phyloP scores from a whole-genome alignment of 768 basidiomycete genomes.

The Ramaria rubella region DNA sequence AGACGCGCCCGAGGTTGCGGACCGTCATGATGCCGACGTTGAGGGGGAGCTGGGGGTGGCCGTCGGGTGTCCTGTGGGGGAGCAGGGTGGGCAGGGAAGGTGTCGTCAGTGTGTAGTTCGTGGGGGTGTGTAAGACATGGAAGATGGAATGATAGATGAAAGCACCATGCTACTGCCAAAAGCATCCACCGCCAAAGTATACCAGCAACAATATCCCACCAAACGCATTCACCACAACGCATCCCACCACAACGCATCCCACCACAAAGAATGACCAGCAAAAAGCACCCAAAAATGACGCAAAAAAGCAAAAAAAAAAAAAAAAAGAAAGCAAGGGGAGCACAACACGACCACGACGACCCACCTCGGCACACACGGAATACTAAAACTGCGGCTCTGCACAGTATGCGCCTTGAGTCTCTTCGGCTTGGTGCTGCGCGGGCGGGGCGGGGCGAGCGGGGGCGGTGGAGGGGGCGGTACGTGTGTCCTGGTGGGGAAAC shows the following conservation, averaged over 20 bases:
- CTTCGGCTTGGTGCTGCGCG: constrained; percentile 54
- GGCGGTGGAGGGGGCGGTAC: not conserved
- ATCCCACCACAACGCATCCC: too few species aligned
- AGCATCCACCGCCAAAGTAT: too few species aligned
- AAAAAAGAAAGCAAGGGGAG: too few species aligned
- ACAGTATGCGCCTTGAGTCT: constrained; percentile 77
- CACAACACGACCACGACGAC: constrained; percentile 31
- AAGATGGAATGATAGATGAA: not conserved
- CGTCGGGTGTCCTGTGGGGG: constrained; percentile 17
- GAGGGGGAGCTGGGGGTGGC: constrained; percentile 66
- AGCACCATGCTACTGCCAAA: not conserved
- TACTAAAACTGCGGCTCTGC: constrained; percentile 67
- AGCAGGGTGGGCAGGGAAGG: not conserved
- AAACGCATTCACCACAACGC: too few species aligned
- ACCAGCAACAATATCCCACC: too few species aligned
- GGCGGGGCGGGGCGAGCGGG: constrained; percentile 5
- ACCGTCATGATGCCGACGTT: constrained; percentile 88
- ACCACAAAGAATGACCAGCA: not conserved
- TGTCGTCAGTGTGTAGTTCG: too few species aligned
- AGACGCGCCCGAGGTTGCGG: constrained; percentile 64
- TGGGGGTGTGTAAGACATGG: too few species aligned
- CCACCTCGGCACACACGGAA: constrained; percentile 74
- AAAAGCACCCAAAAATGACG: not conserved
- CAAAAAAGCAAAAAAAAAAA: not conserved
- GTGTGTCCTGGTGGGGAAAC: not conserved